Base-by-base conservation (phyloP, 495 filamentous ascomycete species). In the Elasticomyces elasticus region DNA sequence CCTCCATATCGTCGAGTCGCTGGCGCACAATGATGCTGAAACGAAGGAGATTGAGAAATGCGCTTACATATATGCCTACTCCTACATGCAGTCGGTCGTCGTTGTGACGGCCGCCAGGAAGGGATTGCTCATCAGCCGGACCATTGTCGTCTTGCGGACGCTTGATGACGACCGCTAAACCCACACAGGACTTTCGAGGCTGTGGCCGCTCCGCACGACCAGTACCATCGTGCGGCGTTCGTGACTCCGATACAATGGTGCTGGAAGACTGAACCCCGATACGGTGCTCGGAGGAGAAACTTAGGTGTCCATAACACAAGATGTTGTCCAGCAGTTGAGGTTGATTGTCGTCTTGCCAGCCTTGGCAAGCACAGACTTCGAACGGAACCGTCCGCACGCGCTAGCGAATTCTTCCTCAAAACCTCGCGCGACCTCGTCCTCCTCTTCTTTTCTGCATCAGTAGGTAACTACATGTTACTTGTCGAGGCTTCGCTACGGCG, bases 401-500 rank as follows among this genome's bases (percentile, higher is more conserved):
- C n/a, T n/a, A n/a, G n/a, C n/a, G n/a, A n/a, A n/a, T n/a, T n/a
- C n/a, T n/a, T n/a, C n/a, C n/a, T n/a, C n/a, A n/a, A n/a, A n/a
- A n/a, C n/a, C n/a, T n/a, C n/a, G n/a, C n/a, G n/a, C n/a, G n/a
- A n/a, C n/a, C 17, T n/a, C 33, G 42, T 42, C 24, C 27, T 35
- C 17, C 4, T 6, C 17, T 13, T 13, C 40, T n/a, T 41, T 25
- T 33, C 24, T 23, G 33, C 41, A 52, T 53, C 55, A 53, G 55
- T 53, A 49, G 49, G 44, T 38, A 30, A 54, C 56, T 54, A 49
- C 26, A 41, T 13, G 23, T 47, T 41, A 30, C 26, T 11, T 45
- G 11, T 58, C 55, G 42, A 27, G 42, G 55, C 49, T 58, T 58
- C 41, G 49, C 49, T 47, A 58, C 28, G 37, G 49, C 55, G 40